Percentiles rank a stretch among this genome's conserved stretches.
These are phyloP conservation scores for Penicillium glabrum DNA, from an alignment of 2,329 filamentous ascomycete genomes.

Conservation along the genomic window DNA sequence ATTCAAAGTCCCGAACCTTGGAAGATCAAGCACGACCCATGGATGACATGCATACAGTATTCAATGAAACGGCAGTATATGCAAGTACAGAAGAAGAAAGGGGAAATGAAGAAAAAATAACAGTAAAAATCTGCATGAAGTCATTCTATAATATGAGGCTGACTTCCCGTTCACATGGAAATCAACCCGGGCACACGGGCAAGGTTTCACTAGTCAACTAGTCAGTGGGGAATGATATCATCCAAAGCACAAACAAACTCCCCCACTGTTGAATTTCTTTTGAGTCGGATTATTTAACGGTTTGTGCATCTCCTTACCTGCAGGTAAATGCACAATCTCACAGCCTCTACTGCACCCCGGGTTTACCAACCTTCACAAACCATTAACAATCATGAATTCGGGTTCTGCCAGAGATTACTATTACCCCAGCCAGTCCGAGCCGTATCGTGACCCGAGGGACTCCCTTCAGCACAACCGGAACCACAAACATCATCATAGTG, in stretches of 20 bases:
- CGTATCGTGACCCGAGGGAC: background rate
- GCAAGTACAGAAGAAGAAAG: too few relatives aligned
- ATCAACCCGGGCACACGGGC: background rate
- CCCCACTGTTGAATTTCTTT: background rate
- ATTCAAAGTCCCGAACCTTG: too few relatives aligned
- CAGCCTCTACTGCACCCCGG: background rate
- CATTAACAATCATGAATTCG: background rate
- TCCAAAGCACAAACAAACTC: background rate
- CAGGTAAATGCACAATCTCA: background rate
- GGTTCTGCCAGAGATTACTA: background rate
- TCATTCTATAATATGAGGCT: background rate
- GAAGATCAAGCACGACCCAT: too few relatives aligned
- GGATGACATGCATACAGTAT: too few relatives aligned
- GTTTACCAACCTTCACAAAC: background rate
- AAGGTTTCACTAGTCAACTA: constrained; percentile 3
- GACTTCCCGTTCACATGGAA: background rate
- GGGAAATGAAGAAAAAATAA: too few relatives aligned
- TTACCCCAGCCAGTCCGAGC: background rate
- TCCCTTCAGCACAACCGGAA: background rate
- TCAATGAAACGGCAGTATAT: too few relatives aligned
- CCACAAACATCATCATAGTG: background rate
- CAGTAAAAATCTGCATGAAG: background rate
- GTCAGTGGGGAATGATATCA: constrained; percentile 9
- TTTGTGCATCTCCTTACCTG: background rate
- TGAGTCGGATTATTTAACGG: background rate